phyloP scores from a whole-genome alignment of 257 asterid genomes.

The Penstemon davidsonii region DNA sequence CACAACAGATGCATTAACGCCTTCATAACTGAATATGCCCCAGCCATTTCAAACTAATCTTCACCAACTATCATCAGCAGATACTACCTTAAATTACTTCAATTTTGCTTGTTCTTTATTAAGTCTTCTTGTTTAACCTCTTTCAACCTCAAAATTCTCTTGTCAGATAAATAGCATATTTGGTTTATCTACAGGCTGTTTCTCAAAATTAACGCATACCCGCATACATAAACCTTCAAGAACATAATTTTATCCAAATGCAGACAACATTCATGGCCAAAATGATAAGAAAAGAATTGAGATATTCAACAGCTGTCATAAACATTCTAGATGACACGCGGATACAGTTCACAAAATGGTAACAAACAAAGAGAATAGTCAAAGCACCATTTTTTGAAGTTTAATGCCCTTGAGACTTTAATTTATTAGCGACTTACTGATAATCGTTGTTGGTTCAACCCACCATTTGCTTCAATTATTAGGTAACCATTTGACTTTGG shows the following conservation, averaged over 20 bases:
- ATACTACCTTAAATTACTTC: background rate
- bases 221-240: background rate
- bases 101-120: background rate
- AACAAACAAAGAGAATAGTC: conserved; percentile 4
- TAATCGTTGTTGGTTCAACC: conserved; percentile 94
- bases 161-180: background rate
- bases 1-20: too few species aligned
- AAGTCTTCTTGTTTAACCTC: background rate
- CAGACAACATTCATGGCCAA: too few species aligned
- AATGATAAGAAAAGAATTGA: background rate
- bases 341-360: conserved; percentile 7
- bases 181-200: background rate
- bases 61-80: background rate
- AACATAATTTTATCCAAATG: too few species aligned
- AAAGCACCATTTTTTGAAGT: conserved; percentile 9
- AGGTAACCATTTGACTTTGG: conserved; percentile 84
- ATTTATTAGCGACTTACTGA: conserved; percentile 64
- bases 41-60: background rate
- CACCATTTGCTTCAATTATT: conserved; percentile 98
- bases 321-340: conserved; percentile 6
- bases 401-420: background rate
- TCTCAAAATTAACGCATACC: background rate
- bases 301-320: background rate
- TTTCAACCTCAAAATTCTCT: conserved; percentile 2
- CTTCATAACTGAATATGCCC: background rate